Evolutionary conservation across 495 filamentous ascomycete species (phyloP).

Genomic region (Aspergillus kassunensis): DNA sequence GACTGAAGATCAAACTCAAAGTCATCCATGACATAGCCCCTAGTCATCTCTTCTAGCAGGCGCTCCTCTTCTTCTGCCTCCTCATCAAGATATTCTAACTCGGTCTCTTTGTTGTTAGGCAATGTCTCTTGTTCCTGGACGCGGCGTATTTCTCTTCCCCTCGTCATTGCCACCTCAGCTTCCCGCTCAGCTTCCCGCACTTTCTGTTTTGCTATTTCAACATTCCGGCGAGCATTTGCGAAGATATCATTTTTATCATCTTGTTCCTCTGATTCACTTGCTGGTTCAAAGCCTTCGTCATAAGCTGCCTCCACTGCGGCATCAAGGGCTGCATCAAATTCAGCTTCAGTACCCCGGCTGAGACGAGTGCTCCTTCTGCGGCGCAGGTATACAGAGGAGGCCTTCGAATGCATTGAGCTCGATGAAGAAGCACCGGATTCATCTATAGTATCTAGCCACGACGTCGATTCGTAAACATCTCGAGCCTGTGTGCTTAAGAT

Average conservation of each 20-base stretch:
- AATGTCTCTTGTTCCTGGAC: constrained; percentile 29
- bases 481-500: constrained; percentile 22
- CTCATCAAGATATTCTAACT: constrained; percentile 56
- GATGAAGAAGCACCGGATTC: constrained; percentile 81
- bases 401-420: constrained; percentile 77
- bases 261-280: constrained; percentile 38
- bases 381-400: constrained; percentile 64
- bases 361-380: constrained; percentile 61
- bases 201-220: constrained; percentile 74
- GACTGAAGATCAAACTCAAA: constrained; percentile 73
- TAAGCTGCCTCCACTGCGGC: constrained; percentile 96
- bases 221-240: constrained; percentile 59
- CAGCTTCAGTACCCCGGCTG: constrained; percentile 79
- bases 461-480: constrained; percentile 70
- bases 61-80: constrained; percentile 91
- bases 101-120: constrained; percentile 31
- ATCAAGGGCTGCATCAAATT: constrained; percentile 93
- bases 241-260: constrained; percentile 44
- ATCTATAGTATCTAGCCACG: constrained; percentile 96
- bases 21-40: constrained; percentile 80
- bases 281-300: constrained; percentile 84
- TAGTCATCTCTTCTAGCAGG: constrained; percentile 88
- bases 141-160: constrained; percentile 38
- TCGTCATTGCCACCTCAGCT: constrained; percentile 58
- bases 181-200: constrained; percentile 77